phyloP scores from a whole-genome alignment of 306 rosid genomes.

The Cicer arietinum region DNA sequence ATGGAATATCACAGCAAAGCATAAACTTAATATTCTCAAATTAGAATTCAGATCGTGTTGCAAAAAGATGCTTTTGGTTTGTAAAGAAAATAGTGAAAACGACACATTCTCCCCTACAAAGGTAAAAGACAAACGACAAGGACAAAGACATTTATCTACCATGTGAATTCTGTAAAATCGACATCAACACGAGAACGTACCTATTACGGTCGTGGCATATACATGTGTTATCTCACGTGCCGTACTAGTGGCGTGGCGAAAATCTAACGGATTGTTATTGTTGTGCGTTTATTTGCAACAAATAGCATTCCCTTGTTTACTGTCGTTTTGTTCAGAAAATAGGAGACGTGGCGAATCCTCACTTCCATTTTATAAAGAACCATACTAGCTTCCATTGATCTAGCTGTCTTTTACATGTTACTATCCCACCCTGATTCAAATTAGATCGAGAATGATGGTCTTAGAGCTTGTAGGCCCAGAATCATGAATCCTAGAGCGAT shows the following conservation, averaged over 20 bases:
- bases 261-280: not conserved
- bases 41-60: conserved; percentile 32
- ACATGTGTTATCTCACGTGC: too few species aligned
- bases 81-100: not conserved
- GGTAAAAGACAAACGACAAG: not conserved
- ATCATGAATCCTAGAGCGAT: too few species aligned
- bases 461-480: too few species aligned
- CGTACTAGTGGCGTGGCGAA: conserved; percentile 1
- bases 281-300: not conserved
- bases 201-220: conserved; percentile 15
- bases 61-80: not conserved
- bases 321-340: too few species aligned
- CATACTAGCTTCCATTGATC: too few species aligned
- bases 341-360: too few species aligned
- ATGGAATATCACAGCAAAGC: not conserved
- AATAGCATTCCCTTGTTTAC: too few species aligned
- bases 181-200: not conserved
- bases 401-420: too few species aligned
- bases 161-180: conserved; percentile 31
- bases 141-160: not conserved
- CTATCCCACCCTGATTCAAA: too few species aligned
- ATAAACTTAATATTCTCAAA: conserved; percentile 16
- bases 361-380: too few species aligned
- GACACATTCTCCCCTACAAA: not conserved
- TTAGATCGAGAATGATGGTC: too few species aligned